phyloP scores from a whole-genome alignment of 495 filamentous ascomycete species.

The Lepidopterella palustris region DNA sequence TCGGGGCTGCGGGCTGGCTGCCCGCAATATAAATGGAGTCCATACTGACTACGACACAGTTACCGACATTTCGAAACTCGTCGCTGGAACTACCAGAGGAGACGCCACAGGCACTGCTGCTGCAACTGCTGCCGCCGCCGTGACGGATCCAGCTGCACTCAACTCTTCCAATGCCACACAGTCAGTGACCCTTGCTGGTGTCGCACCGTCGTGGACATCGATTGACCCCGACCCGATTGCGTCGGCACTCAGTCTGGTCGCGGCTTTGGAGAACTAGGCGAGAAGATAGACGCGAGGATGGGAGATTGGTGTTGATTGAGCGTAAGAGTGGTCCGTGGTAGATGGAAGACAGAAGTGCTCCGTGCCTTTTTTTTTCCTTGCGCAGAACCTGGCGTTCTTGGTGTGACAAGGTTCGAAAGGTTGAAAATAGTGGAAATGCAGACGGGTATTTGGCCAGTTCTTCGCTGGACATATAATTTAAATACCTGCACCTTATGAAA shows the following conservation, averaged over 20 bases:
- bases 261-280: no score
- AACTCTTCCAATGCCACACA: background rate
- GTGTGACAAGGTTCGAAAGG: background rate
- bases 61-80: conserved; percentile 10
- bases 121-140: background rate
- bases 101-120: background rate
- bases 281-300: background rate
- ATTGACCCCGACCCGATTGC: background rate
- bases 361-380: background rate
- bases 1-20: no score
- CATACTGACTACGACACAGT: conserved; percentile 18
- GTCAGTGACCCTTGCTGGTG: background rate
- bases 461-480: background rate
- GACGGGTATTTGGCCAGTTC: background rate
- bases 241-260: background rate
- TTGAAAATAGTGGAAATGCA: background rate
- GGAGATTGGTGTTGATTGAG: background rate
- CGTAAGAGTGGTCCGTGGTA: background rate
- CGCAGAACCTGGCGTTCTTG: conserved; percentile 5
- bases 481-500: background rate
- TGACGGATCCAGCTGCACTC: conserved; percentile 18
- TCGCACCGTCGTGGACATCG: conserved; percentile 1
- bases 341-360: background rate
- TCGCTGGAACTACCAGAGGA: background rate
- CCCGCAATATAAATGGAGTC: no score